These are phyloP conservation scores for Coemansia biformis DNA, from an alignment of 192 early-diverging fungal species.

Conservation along the genomic window DNA sequence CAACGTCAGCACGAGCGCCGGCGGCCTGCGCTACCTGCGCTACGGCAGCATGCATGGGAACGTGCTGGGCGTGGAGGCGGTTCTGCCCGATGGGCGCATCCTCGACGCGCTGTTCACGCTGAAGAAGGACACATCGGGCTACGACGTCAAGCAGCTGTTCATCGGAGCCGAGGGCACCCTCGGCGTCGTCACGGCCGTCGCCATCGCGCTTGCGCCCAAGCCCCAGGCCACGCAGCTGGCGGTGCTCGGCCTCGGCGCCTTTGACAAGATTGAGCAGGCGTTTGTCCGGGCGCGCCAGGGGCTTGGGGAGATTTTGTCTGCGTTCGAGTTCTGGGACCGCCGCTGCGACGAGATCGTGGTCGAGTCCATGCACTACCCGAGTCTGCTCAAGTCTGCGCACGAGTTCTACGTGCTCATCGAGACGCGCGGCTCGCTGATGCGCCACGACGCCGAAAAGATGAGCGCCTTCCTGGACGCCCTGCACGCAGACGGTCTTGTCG, in stretches of 20 bases:
- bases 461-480: slow-evolving; percentile 25
- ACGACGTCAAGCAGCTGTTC: slow-evolving; percentile 98
- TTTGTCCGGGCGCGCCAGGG: slow-evolving; percentile 74
- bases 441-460: slow-evolving; percentile 83
- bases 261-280: slow-evolving; percentile 70
- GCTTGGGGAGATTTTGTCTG: slow-evolving; percentile 91
- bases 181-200: slow-evolving; percentile 88
- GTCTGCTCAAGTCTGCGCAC: slow-evolving; percentile 16
- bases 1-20: slow-evolving; percentile 96
- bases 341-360: slow-evolving; percentile 64
- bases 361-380: slow-evolving; percentile 22
- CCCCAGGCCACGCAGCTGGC: slow-evolving; percentile 68
- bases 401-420: slow-evolving; percentile 74
- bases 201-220: slow-evolving; percentile 73
- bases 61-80: slow-evolving; percentile 90
- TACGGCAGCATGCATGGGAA: slow-evolving; percentile 95
- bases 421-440: slow-evolving; percentile 81
- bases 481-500: slow-evolving; percentile 12
- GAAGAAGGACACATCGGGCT: slow-evolving; percentile 96
- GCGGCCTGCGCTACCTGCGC: slow-evolving; percentile 87
- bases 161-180: slow-evolving; percentile 96
- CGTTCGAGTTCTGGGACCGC: slow-evolving; percentile 96
- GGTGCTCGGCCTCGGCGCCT: slow-evolving; percentile 72
- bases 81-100: slow-evolving; percentile 86
- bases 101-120: slow-evolving; percentile 77